Percentiles rank a stretch among this genome's conserved stretches.
Conservation (phyloP, 345 rosid genomes). For the Camelina hispida region DNA sequence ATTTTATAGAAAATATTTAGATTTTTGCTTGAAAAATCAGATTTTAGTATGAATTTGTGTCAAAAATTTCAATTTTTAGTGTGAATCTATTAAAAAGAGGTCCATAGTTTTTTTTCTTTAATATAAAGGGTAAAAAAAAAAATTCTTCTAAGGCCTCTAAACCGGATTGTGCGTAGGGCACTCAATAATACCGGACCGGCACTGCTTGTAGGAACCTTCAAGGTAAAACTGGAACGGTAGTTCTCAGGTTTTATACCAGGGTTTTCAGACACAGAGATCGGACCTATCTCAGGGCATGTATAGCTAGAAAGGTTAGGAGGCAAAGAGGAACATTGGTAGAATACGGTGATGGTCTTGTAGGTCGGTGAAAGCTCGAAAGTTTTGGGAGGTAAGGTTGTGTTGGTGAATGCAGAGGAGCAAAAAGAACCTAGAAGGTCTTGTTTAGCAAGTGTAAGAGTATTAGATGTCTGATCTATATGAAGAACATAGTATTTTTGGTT, state of each 20-base stretch:
- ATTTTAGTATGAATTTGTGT: too few species aligned
- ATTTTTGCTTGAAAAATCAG: too few species aligned
- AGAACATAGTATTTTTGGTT: slow-evolving; percentile 19
- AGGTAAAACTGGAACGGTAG: neutral
- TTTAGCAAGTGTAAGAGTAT: slow-evolving; percentile 28
- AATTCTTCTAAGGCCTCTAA: too few species aligned
- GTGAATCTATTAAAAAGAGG: too few species aligned
- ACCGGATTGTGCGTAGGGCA: too few species aligned
- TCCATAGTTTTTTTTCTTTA: too few species aligned
- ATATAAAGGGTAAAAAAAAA: too few species aligned
- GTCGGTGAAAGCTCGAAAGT: neutral
- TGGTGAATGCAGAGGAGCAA: slow-evolving; percentile 1
- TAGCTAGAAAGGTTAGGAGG: neutral
- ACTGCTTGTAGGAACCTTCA: slow-evolving; percentile 16
- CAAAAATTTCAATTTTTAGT: too few species aligned
- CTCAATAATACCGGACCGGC: too few species aligned
- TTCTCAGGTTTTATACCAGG: neutral
- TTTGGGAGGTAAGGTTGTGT: slow-evolving; percentile 6
- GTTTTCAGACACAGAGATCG: neutral
- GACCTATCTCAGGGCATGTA: neutral
- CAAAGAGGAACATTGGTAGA: neutral
- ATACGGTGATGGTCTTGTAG: neutral
- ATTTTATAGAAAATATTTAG: too few species aligned
- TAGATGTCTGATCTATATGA: too few species aligned
- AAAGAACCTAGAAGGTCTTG: slow-evolving; percentile 15